A percentile compares a stretch with the other conserved stretches of the same genome.
Conservation (phyloP, 139 green algal genomes). For the Tetradesmus lagerheimii region DNA sequence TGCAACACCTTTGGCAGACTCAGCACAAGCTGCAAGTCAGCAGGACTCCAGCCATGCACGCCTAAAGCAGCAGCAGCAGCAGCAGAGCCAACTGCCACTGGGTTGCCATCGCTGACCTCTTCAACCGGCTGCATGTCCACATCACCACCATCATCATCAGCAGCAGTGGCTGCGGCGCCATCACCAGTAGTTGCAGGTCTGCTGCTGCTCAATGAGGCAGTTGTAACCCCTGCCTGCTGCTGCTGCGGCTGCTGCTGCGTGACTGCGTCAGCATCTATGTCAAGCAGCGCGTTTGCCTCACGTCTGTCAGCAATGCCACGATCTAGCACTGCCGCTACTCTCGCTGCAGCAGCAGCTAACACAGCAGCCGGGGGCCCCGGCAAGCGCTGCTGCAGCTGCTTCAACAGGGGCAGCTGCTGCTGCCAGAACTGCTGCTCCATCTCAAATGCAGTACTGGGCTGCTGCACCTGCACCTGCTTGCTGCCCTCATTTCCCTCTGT, state of each 20-base stretch:
- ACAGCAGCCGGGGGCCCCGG: not conserved
- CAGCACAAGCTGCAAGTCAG: not conserved
- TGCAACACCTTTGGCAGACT: not conserved
- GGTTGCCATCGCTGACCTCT: no score
- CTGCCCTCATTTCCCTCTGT: not conserved
- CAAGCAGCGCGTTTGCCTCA: not conserved
- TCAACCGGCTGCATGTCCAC: not conserved
- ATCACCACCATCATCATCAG: not conserved
- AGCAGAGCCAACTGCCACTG: not conserved
- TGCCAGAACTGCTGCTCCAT: conserved; percentile 9
- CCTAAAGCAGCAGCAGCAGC: not conserved
- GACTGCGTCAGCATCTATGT: not conserved
- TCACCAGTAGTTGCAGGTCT: not conserved
- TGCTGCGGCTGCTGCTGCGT: conserved; percentile 14
- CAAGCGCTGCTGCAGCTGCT: conserved; percentile 19
- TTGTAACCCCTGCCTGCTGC: not conserved
- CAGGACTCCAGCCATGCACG: conserved; percentile 6
- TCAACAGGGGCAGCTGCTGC: not conserved
- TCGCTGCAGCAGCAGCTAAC: not conserved
- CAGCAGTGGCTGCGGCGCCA: no score
- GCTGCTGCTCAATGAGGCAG: not conserved
- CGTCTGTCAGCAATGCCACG: not conserved
- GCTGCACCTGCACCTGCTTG: not conserved
- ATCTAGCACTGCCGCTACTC: not conserved
- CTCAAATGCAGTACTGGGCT: not conserved